Conservation (phyloP, 345 rosid genomes). For the Camelina hispida region DNA sequence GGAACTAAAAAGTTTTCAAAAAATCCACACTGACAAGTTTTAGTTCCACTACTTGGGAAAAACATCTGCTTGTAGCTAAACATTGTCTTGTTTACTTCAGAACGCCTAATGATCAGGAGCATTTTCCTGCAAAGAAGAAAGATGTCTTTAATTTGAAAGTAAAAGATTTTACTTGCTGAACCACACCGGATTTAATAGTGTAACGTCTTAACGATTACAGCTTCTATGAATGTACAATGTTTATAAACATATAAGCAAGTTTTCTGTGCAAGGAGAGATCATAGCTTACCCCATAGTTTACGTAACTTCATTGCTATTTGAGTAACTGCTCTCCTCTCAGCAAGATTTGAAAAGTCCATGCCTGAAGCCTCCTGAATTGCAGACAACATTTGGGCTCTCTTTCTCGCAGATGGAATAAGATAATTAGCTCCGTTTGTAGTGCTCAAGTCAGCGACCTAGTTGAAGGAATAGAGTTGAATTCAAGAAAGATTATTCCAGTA, state of each 20-base stretch:
- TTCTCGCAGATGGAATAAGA: constrained; percentile 62
- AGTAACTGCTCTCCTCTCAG: constrained; percentile 67
- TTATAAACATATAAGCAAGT: constrained; percentile 8
- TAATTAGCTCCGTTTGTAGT: constrained; percentile 70
- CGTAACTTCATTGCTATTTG: constrained; percentile 74
- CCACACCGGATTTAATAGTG: neutral
- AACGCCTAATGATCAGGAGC: constrained; percentile 32
- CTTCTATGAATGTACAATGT: constrained; percentile 2
- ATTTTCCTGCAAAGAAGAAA: constrained; percentile 17
- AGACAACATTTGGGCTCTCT: constrained; percentile 64
- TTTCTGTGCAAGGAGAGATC: constrained; percentile 8
- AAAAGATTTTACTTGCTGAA: neutral
- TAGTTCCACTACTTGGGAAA: neutral
- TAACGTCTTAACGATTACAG: neutral
- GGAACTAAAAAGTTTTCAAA: neutral
- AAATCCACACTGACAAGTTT: neutral
- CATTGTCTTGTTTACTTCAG: constrained; percentile 18
- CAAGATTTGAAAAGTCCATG: constrained; percentile 66
- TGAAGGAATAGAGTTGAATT: neutral
- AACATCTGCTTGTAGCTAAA: neutral
- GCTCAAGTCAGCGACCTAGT: constrained; percentile 78
- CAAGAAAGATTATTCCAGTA: neutral
- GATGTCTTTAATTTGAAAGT: neutral
- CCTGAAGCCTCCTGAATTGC: constrained; percentile 77
- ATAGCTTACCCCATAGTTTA: constrained; percentile 78